Base-by-base conservation (phyloP, 2,329 filamentous ascomycete species). In the Zasmidium citrigriseum region DNA sequence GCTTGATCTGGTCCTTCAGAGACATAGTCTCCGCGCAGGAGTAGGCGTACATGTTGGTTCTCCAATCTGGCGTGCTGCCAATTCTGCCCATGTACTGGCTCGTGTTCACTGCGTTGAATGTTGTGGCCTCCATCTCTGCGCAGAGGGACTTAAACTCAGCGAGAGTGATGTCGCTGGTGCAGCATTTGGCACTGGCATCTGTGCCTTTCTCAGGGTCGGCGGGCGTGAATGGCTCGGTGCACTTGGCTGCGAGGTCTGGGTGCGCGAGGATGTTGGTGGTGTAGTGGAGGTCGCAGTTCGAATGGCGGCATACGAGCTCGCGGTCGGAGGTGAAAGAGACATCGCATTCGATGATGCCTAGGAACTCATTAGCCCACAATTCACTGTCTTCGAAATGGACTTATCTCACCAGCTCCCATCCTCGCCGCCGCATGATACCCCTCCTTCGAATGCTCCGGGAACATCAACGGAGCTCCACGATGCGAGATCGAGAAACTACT, bases 101-200 rank as follows among this genome's bases (percentile, higher is more conserved):
- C 0, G 83, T 75, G 1, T 81, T 89, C 20, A 82, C 82, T 29
- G 85, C 87, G 47, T 76, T 80, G 63, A 78, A 72, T 67, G 88
- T 86, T 69, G 75, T 82, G 51, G 83, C 83, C 68, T 90, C 88
- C 86, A 89, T 89, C 75, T 89, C 89, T 67, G 82, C 82, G 75
- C 88, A 90, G 4, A 90, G 82, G 4, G 80, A 77, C 73, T 85
- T 84, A 78, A 85, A 89, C 73, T 90, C 88, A 47, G 79, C 79
- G 34, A 88, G 75, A 0, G 87, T 89, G 68, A 90, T 83, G 69
- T 90, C 88, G 65, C 82, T 86, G 2, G 88, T 89, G 78, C 88
- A 90, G 79, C 88, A 90, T 64, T 83, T 83, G 12, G 86, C 87
- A 16, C 76, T 79, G 1, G 88, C 88, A 1, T 77, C 84, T 81